These are phyloP conservation scores for Fusarium aywerte DNA, from an alignment of 2,329 filamentous ascomycete species.

Conservation along the genomic window DNA sequence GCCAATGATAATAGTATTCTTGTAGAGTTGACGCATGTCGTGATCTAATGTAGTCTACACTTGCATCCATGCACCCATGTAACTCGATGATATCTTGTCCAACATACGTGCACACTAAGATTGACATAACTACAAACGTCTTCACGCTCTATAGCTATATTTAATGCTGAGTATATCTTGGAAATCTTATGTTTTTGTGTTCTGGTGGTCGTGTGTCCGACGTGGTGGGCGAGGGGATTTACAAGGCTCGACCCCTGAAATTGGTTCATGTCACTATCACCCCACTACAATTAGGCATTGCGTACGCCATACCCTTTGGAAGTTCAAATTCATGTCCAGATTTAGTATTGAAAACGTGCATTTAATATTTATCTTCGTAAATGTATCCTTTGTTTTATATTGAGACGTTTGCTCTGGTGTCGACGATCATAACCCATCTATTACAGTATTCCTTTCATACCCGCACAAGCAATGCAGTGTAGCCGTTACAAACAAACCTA, in stretches of 20 bases:
- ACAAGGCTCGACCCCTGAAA: conserved; percentile 11
- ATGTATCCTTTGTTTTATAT: neutral
- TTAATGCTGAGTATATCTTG: rapidly evolving
- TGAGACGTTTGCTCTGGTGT: conserved; percentile 8
- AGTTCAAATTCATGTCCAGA: neutral
- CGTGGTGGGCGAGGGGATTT: conserved; percentile 19
- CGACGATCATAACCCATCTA: neutral
- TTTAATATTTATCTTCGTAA: neutral
- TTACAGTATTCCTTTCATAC: neutral
- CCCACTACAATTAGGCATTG: conserved; percentile 5
- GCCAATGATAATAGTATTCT: neutral
- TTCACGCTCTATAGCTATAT: rapidly evolving
- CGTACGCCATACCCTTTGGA: neutral
- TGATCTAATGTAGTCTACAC: neutral
- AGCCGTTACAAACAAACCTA: neutral
- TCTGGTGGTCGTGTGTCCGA: neutral
- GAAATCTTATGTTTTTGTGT: neutral
- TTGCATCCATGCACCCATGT: neutral
- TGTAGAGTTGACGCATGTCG: conserved; percentile 21
- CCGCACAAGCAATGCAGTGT: neutral
- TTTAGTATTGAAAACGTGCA: neutral
- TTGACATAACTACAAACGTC: neutral
- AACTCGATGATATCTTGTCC: neutral
- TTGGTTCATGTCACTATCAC: neutral
- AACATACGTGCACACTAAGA: neutral